These are phyloP conservation scores for Alternaria sp. DNA, from an alignment of 2,329 filamentous ascomycete genomes.

Conservation along the genomic window DNA sequence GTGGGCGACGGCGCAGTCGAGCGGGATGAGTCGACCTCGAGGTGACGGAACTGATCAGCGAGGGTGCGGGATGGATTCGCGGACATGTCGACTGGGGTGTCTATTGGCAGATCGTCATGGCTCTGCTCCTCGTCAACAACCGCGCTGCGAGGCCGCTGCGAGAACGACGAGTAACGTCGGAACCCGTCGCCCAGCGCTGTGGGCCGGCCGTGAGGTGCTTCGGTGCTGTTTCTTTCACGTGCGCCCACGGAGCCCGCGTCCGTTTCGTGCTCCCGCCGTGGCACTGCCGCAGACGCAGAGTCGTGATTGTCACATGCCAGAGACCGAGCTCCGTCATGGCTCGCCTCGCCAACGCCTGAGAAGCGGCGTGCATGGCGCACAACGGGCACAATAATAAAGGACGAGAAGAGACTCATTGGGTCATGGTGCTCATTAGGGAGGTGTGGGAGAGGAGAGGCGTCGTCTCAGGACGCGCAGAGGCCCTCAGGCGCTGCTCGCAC, in stretches of 20 bases:
- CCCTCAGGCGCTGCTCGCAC: constrained; percentile 12
- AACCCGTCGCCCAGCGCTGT: constrained; percentile 21
- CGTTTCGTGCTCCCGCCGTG: constrained; percentile 12
- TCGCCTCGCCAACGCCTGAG: constrained; percentile 33
- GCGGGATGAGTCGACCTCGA: constrained; percentile 30
- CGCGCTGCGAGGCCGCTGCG: constrained; percentile 31
- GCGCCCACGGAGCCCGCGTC: constrained; percentile 10
- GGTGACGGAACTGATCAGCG: constrained; percentile 34
- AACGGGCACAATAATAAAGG: constrained; percentile 50
- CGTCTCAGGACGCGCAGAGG: background rate
- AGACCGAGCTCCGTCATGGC: constrained; percentile 17
- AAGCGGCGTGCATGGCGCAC: constrained; percentile 49
- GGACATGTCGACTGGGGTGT: constrained; percentile 39
- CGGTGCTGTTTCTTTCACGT: constrained; percentile 8
- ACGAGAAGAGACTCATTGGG: constrained; percentile 50
- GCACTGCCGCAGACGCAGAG: constrained; percentile 3
- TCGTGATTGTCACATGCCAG: constrained; percentile 40
- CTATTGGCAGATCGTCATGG: constrained; percentile 32
- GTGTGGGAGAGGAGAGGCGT: background rate
- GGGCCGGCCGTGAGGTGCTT: constrained; percentile 11
- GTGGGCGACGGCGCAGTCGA: constrained; percentile 31
- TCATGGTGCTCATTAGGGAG: constrained; percentile 18
- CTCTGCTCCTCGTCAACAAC: constrained; percentile 30
- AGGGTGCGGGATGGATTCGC: constrained; percentile 38
- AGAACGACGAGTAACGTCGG: constrained; percentile 30